Base-by-base conservation (phyloP, 352 stramenopile species). In the Pythium graminicola region DNA sequence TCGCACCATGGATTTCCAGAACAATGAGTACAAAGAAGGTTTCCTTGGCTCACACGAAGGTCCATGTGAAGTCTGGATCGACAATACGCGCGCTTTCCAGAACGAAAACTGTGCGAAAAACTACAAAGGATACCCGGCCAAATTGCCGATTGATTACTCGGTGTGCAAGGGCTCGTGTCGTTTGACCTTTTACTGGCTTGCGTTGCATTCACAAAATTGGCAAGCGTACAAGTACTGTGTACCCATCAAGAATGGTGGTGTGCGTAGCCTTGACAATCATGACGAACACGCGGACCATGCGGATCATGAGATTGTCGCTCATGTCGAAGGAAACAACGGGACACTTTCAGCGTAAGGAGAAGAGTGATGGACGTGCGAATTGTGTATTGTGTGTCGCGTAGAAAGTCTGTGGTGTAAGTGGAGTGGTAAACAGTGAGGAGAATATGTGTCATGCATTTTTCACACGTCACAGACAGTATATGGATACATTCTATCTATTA, bases 71-170 rank as follows among this genome's bases (percentile, higher is more conserved):
- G 39, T 59, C 27, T 67, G 64, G 64, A 54, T 72, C 27, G 54
- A 62, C 32, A 60, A 63, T 29, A 46, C 46, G 33, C 47, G 50
- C 29, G 60, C 68, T 11, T 59, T 65, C 40, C 49, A 65, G 24
- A 50, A 72, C 50, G 56, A 71, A 35, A 62, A 84, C 48, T 86
- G 76, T 39, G 62, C 62, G 4, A 65, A 45, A 2, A 58, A 60
- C 33, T 81, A 72, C 47, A 61, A 58, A 40, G 43, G 48, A n/a
- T 66, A 50, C 27, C 66, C 78, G 17, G 76, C 76, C 4, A 53
- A 42, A 29, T 76, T 78, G 32, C 50, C 67, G 16, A 50, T 86
- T 10, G 64, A 83, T 50, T 86, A 73, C 60, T 75, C 65, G n/a
- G 56, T 41, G 11, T 85, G 72, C 54, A 43, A 22, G 29, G 67